phyloP scores from a whole-genome alignment of 1,139 yeast genomes.

The Hyphopichia burtonii region DNA sequence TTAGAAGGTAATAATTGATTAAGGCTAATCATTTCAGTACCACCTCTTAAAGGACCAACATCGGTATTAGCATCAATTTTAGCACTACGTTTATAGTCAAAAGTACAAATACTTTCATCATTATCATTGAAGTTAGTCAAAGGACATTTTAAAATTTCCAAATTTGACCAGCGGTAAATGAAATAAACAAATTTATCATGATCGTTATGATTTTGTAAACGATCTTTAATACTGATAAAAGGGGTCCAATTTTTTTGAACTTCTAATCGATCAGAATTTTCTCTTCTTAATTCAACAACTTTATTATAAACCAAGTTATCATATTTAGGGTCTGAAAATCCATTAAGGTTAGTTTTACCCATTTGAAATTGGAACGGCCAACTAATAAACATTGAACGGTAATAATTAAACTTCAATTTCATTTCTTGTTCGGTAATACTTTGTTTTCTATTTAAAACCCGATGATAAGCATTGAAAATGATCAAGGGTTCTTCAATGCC shows the following conservation, averaged over 20 bases:
- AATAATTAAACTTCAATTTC: constrained; percentile 13
- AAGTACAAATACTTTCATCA: constrained; percentile 18
- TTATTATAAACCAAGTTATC: constrained; percentile 20
- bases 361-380: constrained; percentile 41
- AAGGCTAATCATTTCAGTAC: constrained; percentile 20
- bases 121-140: constrained; percentile 10
- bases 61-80: constrained; percentile 12
- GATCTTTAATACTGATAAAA: constrained; percentile 7
- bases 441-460: constrained; percentile 18
- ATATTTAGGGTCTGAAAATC: constrained; percentile 10
- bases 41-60: constrained; percentile 25
- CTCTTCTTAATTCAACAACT: constrained; percentile 26
- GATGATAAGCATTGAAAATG: constrained; percentile 28
- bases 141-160: constrained; percentile 27
- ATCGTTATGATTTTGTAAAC: constrained; percentile 8
- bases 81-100: constrained; percentile 22
- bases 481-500: constrained; percentile 34
- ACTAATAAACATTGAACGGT: constrained; percentile 33
- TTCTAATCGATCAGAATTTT: constrained; percentile 11
- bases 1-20: constrained; percentile 12
- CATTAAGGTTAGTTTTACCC: constrained; percentile 33
- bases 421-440: constrained; percentile 20
- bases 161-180: constrained; percentile 27
- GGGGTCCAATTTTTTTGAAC: constrained; percentile 16
- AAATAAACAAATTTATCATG: constrained; percentile 23